Base-by-base conservation (phyloP, 2,329 filamentous ascomycete species). In the Magnaporthiopsis poae region DNA sequence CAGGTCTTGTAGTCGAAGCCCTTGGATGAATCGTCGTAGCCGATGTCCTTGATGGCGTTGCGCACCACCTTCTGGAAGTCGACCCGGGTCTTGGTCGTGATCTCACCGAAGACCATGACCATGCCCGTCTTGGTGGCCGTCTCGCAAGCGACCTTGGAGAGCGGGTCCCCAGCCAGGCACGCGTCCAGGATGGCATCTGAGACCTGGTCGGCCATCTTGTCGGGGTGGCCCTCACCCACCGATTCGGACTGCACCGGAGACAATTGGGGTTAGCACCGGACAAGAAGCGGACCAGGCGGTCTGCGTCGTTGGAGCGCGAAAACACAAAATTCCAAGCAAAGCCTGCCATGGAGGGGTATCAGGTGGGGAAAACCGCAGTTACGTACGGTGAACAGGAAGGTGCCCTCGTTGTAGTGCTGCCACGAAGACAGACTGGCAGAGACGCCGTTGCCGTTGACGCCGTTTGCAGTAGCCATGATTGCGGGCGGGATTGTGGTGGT, bases 1-100 rank as follows among this genome's bases (percentile, higher is more conserved):
- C 90, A 94, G 73, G 95, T 99, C 90, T 98, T 98, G 92, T 97
- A 96, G 85, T 99, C 95, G 82, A 99, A 99, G 70, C 95, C 95
- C 89, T 99, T 99, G 75, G 86, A 85, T 67, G 95, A 98, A 81
- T 90, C 87, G 82, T 99, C 95, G 82, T 98, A 99, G 75, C 95
- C 95, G 77, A 99, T 99, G 78, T 96, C 94, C 88, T 96, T 94
- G 87, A 99, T 92, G 78, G 93, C 88, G 71, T 88, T 81, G 80
- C 95, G 94, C 80, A 99, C 92, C 75, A 97, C 86, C 85, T 93
- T 96, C 82, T 99, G 95, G 90, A 97, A 99, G 86, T 99, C 95
- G 74, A 98, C 84, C 73, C 84, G 86, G 81, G 94, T 89, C 85
- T 96, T 95, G 84, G 95, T 98, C 81, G 92, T 96, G 81, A 99